These are phyloP conservation scores for Paragyromitra xinjiangensis DNA, from an alignment of 495 filamentous ascomycete species.

Conservation along the genomic window DNA sequence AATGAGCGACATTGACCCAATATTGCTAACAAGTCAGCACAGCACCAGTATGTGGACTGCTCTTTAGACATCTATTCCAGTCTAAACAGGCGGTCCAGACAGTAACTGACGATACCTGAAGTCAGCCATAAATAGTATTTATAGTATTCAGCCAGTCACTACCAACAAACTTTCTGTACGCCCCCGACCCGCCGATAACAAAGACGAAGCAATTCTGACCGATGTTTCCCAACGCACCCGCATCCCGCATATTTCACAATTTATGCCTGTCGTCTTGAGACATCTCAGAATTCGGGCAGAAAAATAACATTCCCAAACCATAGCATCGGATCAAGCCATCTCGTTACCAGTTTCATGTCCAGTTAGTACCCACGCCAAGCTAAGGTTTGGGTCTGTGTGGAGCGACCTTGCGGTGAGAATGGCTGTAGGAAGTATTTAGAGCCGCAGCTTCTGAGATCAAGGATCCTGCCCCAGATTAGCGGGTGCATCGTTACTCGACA, in stretches of 20 bases:
- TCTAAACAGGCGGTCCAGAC: constrained; percentile 14
- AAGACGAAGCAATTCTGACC: constrained; percentile 31
- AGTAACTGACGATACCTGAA: constrained; percentile 21
- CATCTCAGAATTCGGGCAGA: constrained; percentile 38
- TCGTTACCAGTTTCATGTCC: constrained; percentile 45
- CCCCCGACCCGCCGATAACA: constrained; percentile 30
- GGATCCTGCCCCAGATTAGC: constrained; percentile 27
- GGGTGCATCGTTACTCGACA: constrained; percentile 29
- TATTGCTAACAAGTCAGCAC: constrained; percentile 18
- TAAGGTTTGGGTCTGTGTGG: constrained; percentile 44
- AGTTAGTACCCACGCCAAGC: constrained; percentile 35
- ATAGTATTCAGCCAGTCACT: constrained; percentile 37
- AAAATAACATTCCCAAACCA: constrained; percentile 28
- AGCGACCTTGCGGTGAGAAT: constrained; percentile 14
- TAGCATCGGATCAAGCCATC: constrained; percentile 45
- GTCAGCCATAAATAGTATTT: constrained; percentile 29
- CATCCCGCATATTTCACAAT: constrained; percentile 41
- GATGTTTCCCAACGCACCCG: constrained; percentile 37
- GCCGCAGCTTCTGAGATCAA: constrained; percentile 11
- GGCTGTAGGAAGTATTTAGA: constrained; percentile 21
- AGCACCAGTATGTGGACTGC: not conserved
- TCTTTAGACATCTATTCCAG: constrained; percentile 15
- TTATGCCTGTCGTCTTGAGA: constrained; percentile 36
- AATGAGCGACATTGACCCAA: not conserved
- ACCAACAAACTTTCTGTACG: constrained; percentile 23